Conservation (phyloP, 192 early-diverging fungal genomes). For the Rhizophagus sp. region DNA sequence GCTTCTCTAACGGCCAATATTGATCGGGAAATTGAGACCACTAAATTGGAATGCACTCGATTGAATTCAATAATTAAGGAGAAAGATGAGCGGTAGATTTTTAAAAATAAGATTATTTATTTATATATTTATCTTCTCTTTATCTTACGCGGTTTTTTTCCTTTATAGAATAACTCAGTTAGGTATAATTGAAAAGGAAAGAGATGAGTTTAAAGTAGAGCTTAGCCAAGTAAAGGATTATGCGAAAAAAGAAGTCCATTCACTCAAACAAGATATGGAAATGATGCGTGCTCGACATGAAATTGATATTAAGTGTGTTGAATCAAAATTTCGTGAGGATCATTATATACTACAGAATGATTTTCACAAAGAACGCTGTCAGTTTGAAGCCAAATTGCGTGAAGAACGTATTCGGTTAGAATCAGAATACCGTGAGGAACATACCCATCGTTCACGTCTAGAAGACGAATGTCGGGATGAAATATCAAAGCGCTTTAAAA, state of each 20-base stretch:
- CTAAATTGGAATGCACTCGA: background rate
- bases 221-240: background rate
- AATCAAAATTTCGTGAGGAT: background rate
- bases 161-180: slow-evolving; percentile 1
- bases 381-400: background rate
- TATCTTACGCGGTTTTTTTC: background rate
- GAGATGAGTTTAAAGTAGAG: background rate
- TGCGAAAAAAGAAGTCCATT: background rate
- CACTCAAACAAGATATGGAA: slow-evolving; percentile 6
- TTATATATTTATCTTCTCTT: background rate
- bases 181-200: background rate
- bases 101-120: background rate
- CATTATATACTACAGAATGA: background rate
- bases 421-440: slow-evolving; percentile 15
- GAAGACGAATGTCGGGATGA: slow-evolving; percentile 13
- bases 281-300: background rate
- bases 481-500: background rate
- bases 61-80: background rate
- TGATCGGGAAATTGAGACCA: background rate
- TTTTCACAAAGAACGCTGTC: slow-evolving; percentile 8
- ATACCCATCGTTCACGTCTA: slow-evolving; percentile 1
- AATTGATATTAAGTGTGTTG: background rate
- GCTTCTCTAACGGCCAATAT: background rate
- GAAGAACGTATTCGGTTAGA: slow-evolving; percentile 10
- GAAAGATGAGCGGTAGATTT: slow-evolving; percentile 25